Conservation (phyloP, 2,329 filamentous ascomycete genomes). For the Xylaria digitata region DNA sequence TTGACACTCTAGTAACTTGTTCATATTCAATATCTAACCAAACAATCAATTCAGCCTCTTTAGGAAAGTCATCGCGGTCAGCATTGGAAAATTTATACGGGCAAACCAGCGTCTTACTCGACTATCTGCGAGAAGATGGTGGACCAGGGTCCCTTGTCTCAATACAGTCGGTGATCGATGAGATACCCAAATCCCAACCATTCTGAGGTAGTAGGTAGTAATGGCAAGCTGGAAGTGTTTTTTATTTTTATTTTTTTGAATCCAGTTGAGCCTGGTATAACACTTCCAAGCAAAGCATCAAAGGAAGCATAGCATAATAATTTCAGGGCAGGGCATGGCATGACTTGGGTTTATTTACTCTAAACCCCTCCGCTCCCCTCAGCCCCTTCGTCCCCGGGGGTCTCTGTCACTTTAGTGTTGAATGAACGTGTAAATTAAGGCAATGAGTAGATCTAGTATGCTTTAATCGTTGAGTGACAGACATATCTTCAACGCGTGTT, state of each 20-base stretch:
- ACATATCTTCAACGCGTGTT: neutral
- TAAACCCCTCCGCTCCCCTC: neutral
- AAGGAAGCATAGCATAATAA: neutral
- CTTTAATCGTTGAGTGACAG: neutral
- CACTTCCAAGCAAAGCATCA: slow-evolving; percentile 2
- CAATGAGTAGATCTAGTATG: slow-evolving; percentile 1
- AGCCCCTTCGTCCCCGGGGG: too few species aligned
- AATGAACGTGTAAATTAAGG: neutral
- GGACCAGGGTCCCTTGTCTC: slow-evolving; percentile 85
- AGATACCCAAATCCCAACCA: slow-evolving; percentile 56
- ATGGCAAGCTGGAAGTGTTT: neutral
- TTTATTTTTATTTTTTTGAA: neutral
- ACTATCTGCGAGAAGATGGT: slow-evolving; percentile 81
- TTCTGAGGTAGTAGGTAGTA: slow-evolving; percentile 41
- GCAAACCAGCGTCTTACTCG: slow-evolving; percentile 87
- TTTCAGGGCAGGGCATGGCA: neutral
- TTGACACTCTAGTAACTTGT: neutral
- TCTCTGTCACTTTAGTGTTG: too few species aligned
- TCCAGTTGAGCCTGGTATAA: neutral
- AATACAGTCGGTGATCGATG: slow-evolving; percentile 61
- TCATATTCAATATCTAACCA: slow-evolving; percentile 27
- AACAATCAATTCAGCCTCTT: slow-evolving; percentile 69
- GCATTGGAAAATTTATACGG: slow-evolving; percentile 87
- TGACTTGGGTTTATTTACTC: neutral
- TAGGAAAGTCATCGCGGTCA: slow-evolving; percentile 89